Conservation (phyloP, 371 early-diverging fungal species). For the Actinomucor elegans region DNA sequence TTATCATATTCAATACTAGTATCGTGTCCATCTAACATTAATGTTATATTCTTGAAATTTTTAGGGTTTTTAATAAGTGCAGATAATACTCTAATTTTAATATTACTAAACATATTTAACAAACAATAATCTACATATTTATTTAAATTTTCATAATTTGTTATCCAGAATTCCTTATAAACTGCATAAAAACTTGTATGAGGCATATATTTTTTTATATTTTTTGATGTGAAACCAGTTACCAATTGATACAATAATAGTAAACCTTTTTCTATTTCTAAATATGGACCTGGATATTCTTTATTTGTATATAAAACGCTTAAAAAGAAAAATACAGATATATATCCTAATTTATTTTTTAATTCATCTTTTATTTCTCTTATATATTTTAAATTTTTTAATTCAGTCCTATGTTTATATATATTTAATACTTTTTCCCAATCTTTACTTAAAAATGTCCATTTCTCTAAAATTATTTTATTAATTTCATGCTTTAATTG, state of each 20-base stretch:
- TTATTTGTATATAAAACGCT: not conserved
- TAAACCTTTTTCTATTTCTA: too few relatives aligned
- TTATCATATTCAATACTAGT: constrained; percentile 6
- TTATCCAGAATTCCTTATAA: constrained; percentile 15
- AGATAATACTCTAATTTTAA: not conserved
- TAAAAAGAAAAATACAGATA: constrained; percentile 19
- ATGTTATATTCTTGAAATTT: constrained; percentile 6
- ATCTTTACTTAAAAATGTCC: constrained; percentile 4
- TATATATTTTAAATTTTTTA: constrained; percentile 11
- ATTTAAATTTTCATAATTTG: constrained; percentile 4
- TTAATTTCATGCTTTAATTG: too few relatives aligned
- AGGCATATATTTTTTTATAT: constrained; percentile 6
- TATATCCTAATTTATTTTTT: constrained; percentile 11
- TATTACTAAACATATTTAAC: not conserved
- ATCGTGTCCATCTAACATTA: constrained; percentile 11
- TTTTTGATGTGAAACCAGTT: not conserved
- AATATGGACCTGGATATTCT: constrained; percentile 10
- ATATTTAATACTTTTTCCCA: constrained; percentile 4
- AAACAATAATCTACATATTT: constrained; percentile 3
- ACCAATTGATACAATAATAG: constrained; percentile 10
- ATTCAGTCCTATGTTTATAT: constrained; percentile 12
- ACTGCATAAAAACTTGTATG: constrained; percentile 5
- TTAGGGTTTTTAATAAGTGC: not conserved
- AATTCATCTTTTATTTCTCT: constrained; percentile 16
- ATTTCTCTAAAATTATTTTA: not conserved